Evolutionary conservation across 2,329 filamentous ascomycete species (phyloP).

Genomic region (Talaromyces islandicus): DNA sequence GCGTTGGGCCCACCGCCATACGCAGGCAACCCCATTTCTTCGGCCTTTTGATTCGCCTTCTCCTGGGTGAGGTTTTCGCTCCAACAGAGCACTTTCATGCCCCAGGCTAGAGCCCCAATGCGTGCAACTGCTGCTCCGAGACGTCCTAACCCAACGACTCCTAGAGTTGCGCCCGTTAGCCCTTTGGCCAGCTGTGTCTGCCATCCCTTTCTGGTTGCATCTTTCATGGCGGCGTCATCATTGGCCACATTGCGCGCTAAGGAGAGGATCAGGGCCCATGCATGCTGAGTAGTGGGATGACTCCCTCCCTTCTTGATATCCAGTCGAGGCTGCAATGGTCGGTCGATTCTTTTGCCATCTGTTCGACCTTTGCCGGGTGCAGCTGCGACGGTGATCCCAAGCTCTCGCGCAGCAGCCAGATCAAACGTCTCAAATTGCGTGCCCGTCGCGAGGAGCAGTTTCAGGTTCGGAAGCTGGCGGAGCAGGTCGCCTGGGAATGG

Average conservation of each 20-base stretch:
- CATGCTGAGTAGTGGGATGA: slow-evolving; percentile 5
- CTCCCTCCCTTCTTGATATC: slow-evolving; percentile 4
- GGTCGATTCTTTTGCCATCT: not conserved
- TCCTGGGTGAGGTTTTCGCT: slow-evolving; percentile 66
- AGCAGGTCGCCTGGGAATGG: slow-evolving; percentile 59
- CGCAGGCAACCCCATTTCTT: slow-evolving; percentile 46
- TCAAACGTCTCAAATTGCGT: slow-evolving; percentile 28
- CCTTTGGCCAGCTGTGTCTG: slow-evolving; percentile 46
- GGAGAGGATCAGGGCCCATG: slow-evolving; percentile 37
- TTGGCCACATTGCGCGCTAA: slow-evolving; percentile 58
- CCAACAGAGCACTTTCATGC: slow-evolving; percentile 67
- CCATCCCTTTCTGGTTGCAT: slow-evolving; percentile 49
- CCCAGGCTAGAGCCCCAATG: slow-evolving; percentile 59
- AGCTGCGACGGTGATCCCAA: not conserved
- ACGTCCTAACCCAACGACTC: slow-evolving; percentile 60
- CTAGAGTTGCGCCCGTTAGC: slow-evolving; percentile 59
- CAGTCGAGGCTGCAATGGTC: slow-evolving; percentile 24
- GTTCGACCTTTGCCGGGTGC: not conserved
- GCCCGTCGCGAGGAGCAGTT: slow-evolving; percentile 63
- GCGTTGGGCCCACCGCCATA: not conserved
- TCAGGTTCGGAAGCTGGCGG: slow-evolving; percentile 58
- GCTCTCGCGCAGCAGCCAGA: not conserved
- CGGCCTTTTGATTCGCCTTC: slow-evolving; percentile 58
- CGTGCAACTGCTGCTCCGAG: slow-evolving; percentile 58
- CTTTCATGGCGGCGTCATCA: slow-evolving; percentile 59